phyloP scores from a whole-genome alignment of 495 filamentous ascomycete genomes.

The Penicillium ochrochloron region DNA sequence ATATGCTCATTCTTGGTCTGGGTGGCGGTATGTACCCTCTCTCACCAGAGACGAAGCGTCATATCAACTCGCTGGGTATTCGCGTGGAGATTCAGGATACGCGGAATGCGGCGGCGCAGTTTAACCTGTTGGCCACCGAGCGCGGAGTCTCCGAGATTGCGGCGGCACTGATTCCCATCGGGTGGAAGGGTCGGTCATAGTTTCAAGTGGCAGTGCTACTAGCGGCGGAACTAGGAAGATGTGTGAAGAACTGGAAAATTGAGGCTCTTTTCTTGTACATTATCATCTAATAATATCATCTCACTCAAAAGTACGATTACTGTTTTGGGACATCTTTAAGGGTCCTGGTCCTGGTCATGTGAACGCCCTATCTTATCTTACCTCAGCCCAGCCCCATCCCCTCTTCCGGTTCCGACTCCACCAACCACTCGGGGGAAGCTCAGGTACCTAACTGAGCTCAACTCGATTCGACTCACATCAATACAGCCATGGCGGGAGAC shows the following conservation, averaged over 20 bases:
- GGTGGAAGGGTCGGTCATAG: conserved; percentile 65
- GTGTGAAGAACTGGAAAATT: background rate
- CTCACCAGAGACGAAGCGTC: conserved; percentile 70
- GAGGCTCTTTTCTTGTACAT: background rate
- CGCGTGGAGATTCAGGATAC: conserved; percentile 91
- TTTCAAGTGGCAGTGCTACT: background rate
- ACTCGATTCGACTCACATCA: conserved; percentile 8
- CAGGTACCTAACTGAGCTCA: conserved; percentile 10
- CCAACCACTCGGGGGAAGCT: conserved; percentile 11
- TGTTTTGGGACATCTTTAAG: background rate
- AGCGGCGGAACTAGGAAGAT: background rate
- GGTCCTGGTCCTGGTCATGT: conserved; percentile 8
- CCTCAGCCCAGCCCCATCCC: conserved; percentile 3
- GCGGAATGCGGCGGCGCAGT: conserved; percentile 89
- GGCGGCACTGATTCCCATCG: conserved; percentile 85
- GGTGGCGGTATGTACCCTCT: conserved; percentile 76
- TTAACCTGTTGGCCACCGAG: conserved; percentile 85
- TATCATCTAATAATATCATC: background rate
- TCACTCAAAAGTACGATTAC: conserved; percentile 6
- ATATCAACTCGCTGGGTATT: conserved; percentile 79
- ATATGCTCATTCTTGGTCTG: conserved; percentile 85
- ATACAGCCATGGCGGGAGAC: conserved; percentile 45
- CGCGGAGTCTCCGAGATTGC: conserved; percentile 79
- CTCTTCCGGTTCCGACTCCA: conserved; percentile 14
- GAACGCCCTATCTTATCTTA: conserved; percentile 18